phyloP scores from a whole-genome alignment of 2,329 filamentous ascomycete genomes.

The Colletotrichum sp. region DNA sequence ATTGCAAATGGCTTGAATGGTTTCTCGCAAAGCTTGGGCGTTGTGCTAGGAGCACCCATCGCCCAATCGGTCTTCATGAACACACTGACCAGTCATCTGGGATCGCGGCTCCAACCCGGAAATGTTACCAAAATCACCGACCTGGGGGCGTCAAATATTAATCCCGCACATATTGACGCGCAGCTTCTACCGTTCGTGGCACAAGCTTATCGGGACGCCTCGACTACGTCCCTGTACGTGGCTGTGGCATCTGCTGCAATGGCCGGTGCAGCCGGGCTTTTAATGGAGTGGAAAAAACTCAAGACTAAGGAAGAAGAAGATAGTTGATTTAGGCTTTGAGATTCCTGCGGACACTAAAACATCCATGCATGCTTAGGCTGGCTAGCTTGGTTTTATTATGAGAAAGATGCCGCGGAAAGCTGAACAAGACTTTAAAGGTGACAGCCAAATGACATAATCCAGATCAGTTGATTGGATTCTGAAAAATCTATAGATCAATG shows the following conservation, averaged over 20 bases:
- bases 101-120: neutral
- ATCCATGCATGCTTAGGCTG: too few relatives aligned
- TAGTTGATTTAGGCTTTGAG: too few relatives aligned
- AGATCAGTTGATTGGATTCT: too few relatives aligned
- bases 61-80: neutral
- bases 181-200: neutral
- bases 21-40: neutral
- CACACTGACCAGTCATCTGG: neutral
- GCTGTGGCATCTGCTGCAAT: neutral
- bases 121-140: neutral
- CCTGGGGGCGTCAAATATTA: neutral
- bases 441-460: neutral
- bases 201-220: neutral
- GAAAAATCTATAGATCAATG: too few relatives aligned
- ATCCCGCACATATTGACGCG: neutral
- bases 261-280: neutral
- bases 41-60: neutral
- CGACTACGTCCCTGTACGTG: neutral
- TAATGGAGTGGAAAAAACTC: neutral
- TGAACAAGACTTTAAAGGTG: accelerated
- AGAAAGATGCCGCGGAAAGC: neutral
- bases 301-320: neutral
- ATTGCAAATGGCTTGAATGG: neutral
- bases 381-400: neutral
- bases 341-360: too few relatives aligned